Evolutionary conservation across 805 yeast species (phyloP).

Genomic region (Cyberlindnera amylophila): DNA sequence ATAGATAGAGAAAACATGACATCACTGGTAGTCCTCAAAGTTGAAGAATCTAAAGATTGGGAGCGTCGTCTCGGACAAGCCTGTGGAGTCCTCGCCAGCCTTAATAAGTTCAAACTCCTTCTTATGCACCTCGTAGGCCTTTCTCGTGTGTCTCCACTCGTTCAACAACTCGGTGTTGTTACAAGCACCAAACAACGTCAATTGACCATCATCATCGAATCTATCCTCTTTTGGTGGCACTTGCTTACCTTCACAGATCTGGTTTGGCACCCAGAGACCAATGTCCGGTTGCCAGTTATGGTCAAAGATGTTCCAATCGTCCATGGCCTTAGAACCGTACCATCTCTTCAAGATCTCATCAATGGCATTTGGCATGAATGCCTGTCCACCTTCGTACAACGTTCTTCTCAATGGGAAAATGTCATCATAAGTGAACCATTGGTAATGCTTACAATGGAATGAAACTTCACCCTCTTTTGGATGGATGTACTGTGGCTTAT

Average conservation of each 20-base stretch:
- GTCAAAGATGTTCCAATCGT: slow-evolving; percentile 17
- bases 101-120: slow-evolving; percentile 25
- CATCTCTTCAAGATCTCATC: slow-evolving; percentile 34
- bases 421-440: slow-evolving; percentile 30
- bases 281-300: slow-evolving; percentile 40
- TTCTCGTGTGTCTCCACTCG: slow-evolving; percentile 33
- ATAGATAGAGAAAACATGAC: too few species aligned
- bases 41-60: slow-evolving; percentile 34
- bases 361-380: slow-evolving; percentile 40
- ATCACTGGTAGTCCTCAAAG: slow-evolving; percentile 14
- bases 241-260: slow-evolving; percentile 30
- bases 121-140: slow-evolving; percentile 27
- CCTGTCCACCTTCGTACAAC: slow-evolving; percentile 43
- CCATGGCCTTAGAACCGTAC: slow-evolving; percentile 32
- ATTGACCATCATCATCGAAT: slow-evolving; percentile 26
- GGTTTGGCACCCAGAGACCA: slow-evolving; percentile 44
- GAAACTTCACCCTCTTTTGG: slow-evolving; percentile 16
- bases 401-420: slow-evolving; percentile 42
- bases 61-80: slow-evolving; percentile 27
- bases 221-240: slow-evolving; percentile 28
- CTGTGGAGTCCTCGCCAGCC: slow-evolving; percentile 22
- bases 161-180: slow-evolving; percentile 33
- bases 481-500: slow-evolving; percentile 8
- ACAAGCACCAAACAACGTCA: slow-evolving; percentile 40
- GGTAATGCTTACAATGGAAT: slow-evolving; percentile 29